Evolutionary conservation across 179 eudicot genomes (phyloP), one percentile per base, ranked within the genome.

Genomic region (Beta corolliflora): DNA sequence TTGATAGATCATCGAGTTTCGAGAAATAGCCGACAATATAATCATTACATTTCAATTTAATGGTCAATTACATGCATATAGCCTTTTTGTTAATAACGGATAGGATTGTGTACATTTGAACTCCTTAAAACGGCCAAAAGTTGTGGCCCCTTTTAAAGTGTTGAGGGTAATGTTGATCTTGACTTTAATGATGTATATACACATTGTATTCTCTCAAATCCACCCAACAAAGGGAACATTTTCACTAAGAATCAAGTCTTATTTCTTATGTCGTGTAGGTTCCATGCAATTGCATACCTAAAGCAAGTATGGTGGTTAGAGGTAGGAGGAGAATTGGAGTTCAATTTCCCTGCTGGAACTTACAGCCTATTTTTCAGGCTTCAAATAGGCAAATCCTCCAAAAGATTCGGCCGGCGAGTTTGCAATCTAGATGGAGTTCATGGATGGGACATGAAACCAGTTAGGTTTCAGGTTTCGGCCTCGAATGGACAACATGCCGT

Each of bases 281-380:
- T 91, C 80, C 77, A 88, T 41, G 68, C 91, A 64, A 81, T 93
- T 36, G 93, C 97, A 23, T 91, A 88, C 84, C 93, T 93, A 16
- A 88, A 91, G 68, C 92, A 93, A 82, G 88, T 89, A 75, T 93
- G 97, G 97, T 93, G 97, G 97, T 58, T 93, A 19, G 93, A 93
- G 77, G 91, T 89, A 5, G 87, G 78, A n/a, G 97, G 97, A 59
- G 87, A 86, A 56, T 8, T 91, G 6, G 94, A 91, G 73, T 90
- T 91, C 78, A 81, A 87, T 15, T 89, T 91, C 71, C 91, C 91
- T 1, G 82, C 79, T 1, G 95, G 95, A 46, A 78, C 65, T 8
- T 91, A 90, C 60, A 84, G 92, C 78, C 81, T 93, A 0, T 89
- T 81, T 79, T 91, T 93, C 83, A 81, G 92, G 23, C 86, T 93